Evolutionary conservation across 345 rosid genomes (phyloP).

Genomic region (Pseudoturritis turrita): DNA sequence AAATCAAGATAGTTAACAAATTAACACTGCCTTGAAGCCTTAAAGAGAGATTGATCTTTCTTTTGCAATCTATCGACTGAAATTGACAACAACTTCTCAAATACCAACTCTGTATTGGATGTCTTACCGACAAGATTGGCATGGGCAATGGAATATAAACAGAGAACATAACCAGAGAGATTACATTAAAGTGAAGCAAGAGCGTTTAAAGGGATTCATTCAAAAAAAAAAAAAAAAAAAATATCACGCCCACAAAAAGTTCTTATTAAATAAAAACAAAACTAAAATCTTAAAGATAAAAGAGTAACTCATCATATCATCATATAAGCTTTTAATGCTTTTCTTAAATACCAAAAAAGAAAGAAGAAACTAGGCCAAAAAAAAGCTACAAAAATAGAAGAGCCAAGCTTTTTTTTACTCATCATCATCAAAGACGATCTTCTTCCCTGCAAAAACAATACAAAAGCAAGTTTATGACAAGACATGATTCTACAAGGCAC

Average conservation of each 20-base stretch:
- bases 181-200: neutral
- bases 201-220: neutral
- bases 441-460: constrained; percentile 31
- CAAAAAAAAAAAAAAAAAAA: neutral
- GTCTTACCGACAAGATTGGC: no score
- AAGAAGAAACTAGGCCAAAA: neutral
- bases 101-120: no score
- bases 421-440: constrained; percentile 32
- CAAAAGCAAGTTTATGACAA: neutral
- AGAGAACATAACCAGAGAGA: no score
- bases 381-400: neutral
- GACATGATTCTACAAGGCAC: neutral
- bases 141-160: no score
- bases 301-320: neutral
- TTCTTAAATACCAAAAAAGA: neutral
- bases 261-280: neutral
- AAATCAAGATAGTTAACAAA: no score
- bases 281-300: neutral
- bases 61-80: no score
- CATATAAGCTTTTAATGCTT: neutral
- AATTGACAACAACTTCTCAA: no score
- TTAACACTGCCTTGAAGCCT: no score
- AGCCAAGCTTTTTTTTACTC: neutral
- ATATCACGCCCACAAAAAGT: neutral
- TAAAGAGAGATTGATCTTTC: no score